Evolutionary conservation across 1,284 basidiomycete genomes (phyloP).

Genomic region (Singerocomus inundabilis): DNA sequence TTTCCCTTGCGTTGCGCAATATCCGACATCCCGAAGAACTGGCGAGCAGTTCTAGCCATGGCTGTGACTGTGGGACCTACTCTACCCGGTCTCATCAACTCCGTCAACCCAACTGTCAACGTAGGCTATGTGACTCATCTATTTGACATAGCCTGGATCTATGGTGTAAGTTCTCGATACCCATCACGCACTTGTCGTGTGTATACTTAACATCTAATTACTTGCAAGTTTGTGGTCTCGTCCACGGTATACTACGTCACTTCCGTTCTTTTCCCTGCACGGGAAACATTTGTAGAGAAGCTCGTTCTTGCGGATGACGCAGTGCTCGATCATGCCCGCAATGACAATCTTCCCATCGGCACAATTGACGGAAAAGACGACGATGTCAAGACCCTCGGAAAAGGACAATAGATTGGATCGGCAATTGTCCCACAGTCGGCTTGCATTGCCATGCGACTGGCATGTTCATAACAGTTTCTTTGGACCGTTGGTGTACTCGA

Average conservation of each 20-base stretch:
- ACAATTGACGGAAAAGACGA: neutral
- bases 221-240: slow-evolving; percentile 40
- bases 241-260: slow-evolving; percentile 48
- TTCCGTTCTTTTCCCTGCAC: slow-evolving; percentile 55
- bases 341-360: slow-evolving; percentile 1
- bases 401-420: slow-evolving; percentile 8
- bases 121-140: slow-evolving; percentile 53
- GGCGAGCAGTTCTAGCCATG: slow-evolving; percentile 65
- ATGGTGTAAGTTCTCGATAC: slow-evolving; percentile 50
- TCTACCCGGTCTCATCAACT: slow-evolving; percentile 66
- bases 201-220: slow-evolving; percentile 29
- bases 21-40: slow-evolving; percentile 49
- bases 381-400: slow-evolving; percentile 2
- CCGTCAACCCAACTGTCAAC: slow-evolving; percentile 57
- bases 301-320: slow-evolving; percentile 34
- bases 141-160: slow-evolving; percentile 70
- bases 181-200: neutral
- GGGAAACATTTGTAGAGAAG: slow-evolving; percentile 54
- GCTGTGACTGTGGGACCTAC: slow-evolving; percentile 62
- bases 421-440: slow-evolving; percentile 4
- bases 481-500: neutral
- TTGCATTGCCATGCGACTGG: slow-evolving; percentile 1
- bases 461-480: neutral
- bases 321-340: neutral
- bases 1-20: slow-evolving; percentile 9